Conservation (phyloP, 192 early-diverging fungal genomes). For the Endogone sp. region DNA sequence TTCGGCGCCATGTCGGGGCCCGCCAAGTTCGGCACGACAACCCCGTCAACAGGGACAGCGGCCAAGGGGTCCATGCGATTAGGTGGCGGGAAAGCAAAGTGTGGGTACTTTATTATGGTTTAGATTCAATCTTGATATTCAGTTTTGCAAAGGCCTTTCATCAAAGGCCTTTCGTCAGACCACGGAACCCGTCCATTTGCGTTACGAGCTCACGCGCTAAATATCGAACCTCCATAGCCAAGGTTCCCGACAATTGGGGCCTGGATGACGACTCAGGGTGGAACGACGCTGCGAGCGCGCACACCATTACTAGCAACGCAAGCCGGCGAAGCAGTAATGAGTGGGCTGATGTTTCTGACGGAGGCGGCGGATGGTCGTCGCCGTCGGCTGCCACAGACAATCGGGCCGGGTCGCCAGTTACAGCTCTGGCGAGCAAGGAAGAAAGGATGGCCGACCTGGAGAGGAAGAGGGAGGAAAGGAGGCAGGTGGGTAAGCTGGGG, state of each 20-base stretch:
- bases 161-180: neutral
- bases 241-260: slow-evolving; percentile 21
- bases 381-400: neutral
- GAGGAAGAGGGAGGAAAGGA: slow-evolving; percentile 47
- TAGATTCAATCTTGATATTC: neutral
- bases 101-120: neutral
- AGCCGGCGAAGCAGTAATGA: neutral
- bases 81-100: neutral
- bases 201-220: too few relatives aligned
- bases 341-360: slow-evolving; percentile 13
- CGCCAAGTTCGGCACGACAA: too few relatives aligned
- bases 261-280: slow-evolving; percentile 17
- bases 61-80: too few relatives aligned
- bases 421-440: slow-evolving; percentile 27
- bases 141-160: neutral
- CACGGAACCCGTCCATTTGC: neutral
- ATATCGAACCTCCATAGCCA: neutral
- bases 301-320: neutral
- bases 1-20: neutral
- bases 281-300: slow-evolving; percentile 2
- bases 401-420: neutral
- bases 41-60: too few relatives aligned
- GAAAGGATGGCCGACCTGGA: slow-evolving; percentile 48
- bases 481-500: slow-evolving; percentile 19
- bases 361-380: slow-evolving; percentile 10